phyloP scores from a whole-genome alignment of 108 stramenopile species.

The Skeletonema costatum region DNA sequence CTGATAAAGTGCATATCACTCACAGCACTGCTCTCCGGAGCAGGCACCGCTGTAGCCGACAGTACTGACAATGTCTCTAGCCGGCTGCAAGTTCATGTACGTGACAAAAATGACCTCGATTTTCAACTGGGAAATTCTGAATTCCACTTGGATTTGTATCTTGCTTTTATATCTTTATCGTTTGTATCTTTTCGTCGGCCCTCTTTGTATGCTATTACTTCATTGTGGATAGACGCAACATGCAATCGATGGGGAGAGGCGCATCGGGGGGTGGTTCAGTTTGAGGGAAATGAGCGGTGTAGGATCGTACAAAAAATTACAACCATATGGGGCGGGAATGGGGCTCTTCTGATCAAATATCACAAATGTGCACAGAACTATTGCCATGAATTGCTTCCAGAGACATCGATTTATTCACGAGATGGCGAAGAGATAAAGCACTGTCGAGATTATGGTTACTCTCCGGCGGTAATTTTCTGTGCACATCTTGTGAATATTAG shows the following conservation, averaged over 20 bases:
- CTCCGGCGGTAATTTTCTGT: background rate
- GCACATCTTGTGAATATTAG: background rate
- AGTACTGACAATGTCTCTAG: slow-evolving; percentile 70
- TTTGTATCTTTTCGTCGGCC: background rate
- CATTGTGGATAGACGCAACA: background rate
- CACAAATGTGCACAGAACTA: background rate
- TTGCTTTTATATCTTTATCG: background rate
- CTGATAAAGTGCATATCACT: slow-evolving; percentile 15
- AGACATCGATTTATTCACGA: background rate
- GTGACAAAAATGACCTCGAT: slow-evolving; percentile 19
- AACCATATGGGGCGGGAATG: background rate
- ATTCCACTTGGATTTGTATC: background rate
- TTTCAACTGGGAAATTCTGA: background rate
- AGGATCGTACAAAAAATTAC: background rate
- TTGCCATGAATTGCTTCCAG: background rate
- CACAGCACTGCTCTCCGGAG: slow-evolving; percentile 17
- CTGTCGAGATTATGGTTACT: background rate
- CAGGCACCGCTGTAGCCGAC: slow-evolving; percentile 16
- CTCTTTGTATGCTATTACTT: background rate
- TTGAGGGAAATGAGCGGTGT: background rate
- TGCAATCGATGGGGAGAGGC: background rate
- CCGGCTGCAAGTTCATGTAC: slow-evolving; percentile 80
- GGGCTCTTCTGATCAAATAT: background rate
- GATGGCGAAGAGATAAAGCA: background rate
- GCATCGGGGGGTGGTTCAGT: background rate